Conservation (phyloP, 768 basidiomycete species). For the Termitomyces sp. region DNA sequence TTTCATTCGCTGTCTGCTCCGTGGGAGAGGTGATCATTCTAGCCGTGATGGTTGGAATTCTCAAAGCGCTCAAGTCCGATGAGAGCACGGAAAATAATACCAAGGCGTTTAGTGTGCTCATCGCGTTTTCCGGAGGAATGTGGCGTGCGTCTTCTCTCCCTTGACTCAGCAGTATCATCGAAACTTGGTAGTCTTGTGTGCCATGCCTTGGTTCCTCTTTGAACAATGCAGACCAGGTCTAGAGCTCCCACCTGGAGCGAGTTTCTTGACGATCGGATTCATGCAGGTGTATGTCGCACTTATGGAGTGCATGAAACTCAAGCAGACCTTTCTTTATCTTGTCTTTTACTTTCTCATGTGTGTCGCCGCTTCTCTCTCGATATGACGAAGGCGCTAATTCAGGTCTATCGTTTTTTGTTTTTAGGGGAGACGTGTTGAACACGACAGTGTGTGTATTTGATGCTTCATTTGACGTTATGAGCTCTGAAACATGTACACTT, state of each 20-base stretch:
- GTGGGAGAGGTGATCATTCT: slow-evolving; percentile 67
- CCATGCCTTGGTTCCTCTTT: slow-evolving; percentile 67
- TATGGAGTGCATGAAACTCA: slow-evolving; percentile 58
- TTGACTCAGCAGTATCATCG: neutral
- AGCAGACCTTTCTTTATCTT: slow-evolving; percentile 70
- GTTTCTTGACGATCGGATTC: slow-evolving; percentile 58
- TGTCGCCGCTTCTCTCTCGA: slow-evolving; percentile 16
- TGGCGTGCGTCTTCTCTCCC: slow-evolving; percentile 45
- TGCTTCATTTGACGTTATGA: no score
- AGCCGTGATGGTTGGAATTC: slow-evolving; percentile 68
- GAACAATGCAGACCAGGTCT: slow-evolving; percentile 66
- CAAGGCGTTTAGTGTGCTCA: slow-evolving; percentile 67
- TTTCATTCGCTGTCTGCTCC: slow-evolving; percentile 67
- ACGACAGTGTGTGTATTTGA: slow-evolving; percentile 59
- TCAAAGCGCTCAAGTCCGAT: slow-evolving; percentile 57
- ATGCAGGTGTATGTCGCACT: slow-evolving; percentile 60
- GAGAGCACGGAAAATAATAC: slow-evolving; percentile 68
- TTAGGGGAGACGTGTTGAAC: slow-evolving; percentile 72
- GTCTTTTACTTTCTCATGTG: slow-evolving; percentile 75
- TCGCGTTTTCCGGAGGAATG: slow-evolving; percentile 72
- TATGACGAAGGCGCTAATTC: neutral
- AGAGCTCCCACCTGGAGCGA: slow-evolving; percentile 47
- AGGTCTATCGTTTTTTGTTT: neutral
- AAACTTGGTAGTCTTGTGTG: slow-evolving; percentile 44
- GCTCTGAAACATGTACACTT: neutral